phyloP scores from a whole-genome alignment of 2,329 filamentous ascomycete genomes.

The Exophiala calicioides region DNA sequence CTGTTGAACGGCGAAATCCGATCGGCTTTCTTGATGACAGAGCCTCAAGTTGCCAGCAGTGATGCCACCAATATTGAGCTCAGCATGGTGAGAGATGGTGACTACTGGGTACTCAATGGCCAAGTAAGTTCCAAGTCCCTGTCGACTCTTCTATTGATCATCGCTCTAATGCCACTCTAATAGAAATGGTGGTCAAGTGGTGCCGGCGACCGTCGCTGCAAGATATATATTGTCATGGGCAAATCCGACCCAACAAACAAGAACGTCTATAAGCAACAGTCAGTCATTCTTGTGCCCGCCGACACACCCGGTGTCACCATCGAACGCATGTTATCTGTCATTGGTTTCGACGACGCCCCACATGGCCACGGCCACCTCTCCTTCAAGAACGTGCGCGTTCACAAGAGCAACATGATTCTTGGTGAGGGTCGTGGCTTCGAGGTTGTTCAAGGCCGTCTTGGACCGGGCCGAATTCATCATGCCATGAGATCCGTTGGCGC shows the following conservation, averaged over 20 bases:
- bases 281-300: constrained; percentile 84
- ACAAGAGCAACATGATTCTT: constrained; percentile 76
- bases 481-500: constrained; percentile 94
- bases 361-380: constrained; percentile 93
- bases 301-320: constrained; percentile 83
- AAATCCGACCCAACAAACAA: constrained; percentile 77
- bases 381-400: constrained; percentile 88
- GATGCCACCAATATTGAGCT: constrained; percentile 94
- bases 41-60: constrained; percentile 82
- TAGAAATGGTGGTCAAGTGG: constrained; percentile 99
- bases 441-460: constrained; percentile 95
- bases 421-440: constrained; percentile 95
- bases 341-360: constrained; percentile 96
- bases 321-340: constrained; percentile 88
- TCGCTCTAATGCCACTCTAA: not conserved
- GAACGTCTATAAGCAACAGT: constrained; percentile 85
- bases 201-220: constrained; percentile 87
- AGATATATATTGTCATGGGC: constrained; percentile 95
- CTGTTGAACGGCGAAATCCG: constrained; percentile 82
- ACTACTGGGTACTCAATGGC: constrained; percentile 89
- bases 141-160: constrained; percentile 1
- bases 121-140: constrained; percentile 16
- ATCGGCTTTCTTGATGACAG: constrained; percentile 91
- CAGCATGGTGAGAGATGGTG: constrained; percentile 76
- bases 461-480: constrained; percentile 95